Conservation (phyloP, 73 alveolate species). For the Durusdinium trenchii region DNA sequence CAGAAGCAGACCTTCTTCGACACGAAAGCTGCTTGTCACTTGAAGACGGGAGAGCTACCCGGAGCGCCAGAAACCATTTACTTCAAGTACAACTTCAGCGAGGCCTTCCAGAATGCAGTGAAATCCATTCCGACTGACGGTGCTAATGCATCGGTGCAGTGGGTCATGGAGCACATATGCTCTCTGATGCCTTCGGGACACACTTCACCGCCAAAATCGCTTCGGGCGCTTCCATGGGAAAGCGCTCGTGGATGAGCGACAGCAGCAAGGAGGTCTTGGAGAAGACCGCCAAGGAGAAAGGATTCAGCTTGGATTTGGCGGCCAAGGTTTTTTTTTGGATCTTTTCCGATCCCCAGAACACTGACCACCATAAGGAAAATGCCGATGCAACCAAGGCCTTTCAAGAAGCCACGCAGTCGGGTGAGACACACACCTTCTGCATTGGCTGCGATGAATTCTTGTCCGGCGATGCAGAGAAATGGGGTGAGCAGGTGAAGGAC, state of each 20-base stretch:
- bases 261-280: not conserved
- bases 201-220: not conserved
- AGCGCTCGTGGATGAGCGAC: not conserved
- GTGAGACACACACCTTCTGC: not conserved
- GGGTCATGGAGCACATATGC: not conserved
- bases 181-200: not conserved
- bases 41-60: not conserved
- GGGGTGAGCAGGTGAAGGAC: slow-evolving; percentile 11
- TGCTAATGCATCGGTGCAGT: not conserved
- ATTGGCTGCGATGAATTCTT: not conserved
- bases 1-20: not conserved
- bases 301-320: not conserved
- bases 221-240: not conserved
- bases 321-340: not conserved
- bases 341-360: not conserved
- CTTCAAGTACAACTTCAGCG: not conserved
- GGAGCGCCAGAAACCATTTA: too few relatives aligned
- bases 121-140: not conserved
- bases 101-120: not conserved
- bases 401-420: not conserved
- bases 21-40: not conserved
- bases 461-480: not conserved
- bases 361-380: not conserved
- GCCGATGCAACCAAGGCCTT: not conserved
- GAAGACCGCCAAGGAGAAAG: not conserved